These are phyloP conservation scores for Syzygium aqueum DNA, from an alignment of 345 rosid species.

Conservation along the genomic window DNA sequence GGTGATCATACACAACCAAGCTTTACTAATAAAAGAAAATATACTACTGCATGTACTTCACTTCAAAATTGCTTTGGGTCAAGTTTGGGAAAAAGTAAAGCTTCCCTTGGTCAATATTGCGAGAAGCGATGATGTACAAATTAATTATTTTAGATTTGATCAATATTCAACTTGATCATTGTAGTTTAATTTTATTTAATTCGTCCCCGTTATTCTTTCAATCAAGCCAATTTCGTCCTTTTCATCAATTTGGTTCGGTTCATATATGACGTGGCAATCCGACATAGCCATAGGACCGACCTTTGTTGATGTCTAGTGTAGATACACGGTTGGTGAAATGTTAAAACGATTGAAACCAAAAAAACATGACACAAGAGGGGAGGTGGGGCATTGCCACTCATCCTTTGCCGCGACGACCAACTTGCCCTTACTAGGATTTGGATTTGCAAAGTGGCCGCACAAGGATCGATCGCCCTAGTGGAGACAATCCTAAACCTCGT, in stretches of 20 bases:
- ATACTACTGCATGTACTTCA: not conserved
- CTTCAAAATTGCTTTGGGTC: not conserved
- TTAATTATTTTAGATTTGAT: not conserved
- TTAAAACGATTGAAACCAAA: not conserved
- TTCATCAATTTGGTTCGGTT: not conserved
- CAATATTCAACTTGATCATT: not conserved
- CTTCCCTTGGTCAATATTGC: no score
- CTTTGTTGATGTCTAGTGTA: no score
- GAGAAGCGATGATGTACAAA: no score
- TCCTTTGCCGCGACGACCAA: not conserved
- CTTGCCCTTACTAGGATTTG: not conserved
- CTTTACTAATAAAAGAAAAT: not conserved
- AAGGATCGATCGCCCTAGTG: not conserved
- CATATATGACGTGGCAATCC: not conserved
- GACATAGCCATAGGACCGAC: no score
- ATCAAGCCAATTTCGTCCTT: not conserved
- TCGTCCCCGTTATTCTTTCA: not conserved
- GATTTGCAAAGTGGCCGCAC: not conserved
- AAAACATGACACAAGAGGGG: rapidly evolving
- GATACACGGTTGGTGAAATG: no score
- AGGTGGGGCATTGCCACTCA: not conserved
- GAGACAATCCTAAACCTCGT: not conserved
- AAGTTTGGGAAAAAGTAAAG: not conserved
- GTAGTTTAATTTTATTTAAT: not conserved
- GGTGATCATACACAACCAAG: not conserved